Evolutionary conservation across 1,284 basidiomycete species (phyloP), one percentile per base, ranked within the genome.

Genomic region (Puccinia hordei): DNA sequence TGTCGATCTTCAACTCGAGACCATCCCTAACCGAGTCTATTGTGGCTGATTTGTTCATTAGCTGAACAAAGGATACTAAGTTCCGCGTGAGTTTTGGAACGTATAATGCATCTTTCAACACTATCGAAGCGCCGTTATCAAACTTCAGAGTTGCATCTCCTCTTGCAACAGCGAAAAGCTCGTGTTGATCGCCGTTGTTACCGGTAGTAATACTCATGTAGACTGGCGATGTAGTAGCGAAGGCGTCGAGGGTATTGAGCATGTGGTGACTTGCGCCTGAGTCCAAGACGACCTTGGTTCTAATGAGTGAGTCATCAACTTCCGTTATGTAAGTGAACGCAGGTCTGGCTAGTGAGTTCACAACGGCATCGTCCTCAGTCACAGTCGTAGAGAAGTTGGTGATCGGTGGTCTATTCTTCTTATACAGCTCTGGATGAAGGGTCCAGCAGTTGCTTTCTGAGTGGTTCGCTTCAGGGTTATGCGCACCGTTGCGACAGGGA

Each of bases 261-360:
- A 44, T 44, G 41, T 44, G 41, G 41, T 44, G 41, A 44, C 8
- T 8, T 44, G 41, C 41, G 13, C 8, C 41, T 13, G 41, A 44
- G 13, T 44, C 41, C 8, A 44, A n/a, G 1, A 71, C 24, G 12
- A 24, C 17, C 9, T 10, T 49, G 17, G n/a, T n/a, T 9, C 19
- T 41, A 13, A 8, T 17, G 3, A 15, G 3, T 13, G 5, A 8
- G 9, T 12, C 12, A 13, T 4, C 15, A n/a, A 27, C n/a, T n/a
- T n/a, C n/a, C n/a, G 68, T 71, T 41, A n/a, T 27, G 68, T 46
- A 71, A 2, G 6, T 44, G 41, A 65, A 71, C 13, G n/a, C 10
- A 6, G 68, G 68, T 2, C 27, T 12, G 19, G 41, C 2, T 3
- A 38, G 17, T n/a, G n/a, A n/a, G n/a, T n/a, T n/a, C 4, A 24